phyloP scores from a whole-genome alignment of 345 rosid genomes.

The Populus tremula region DNA sequence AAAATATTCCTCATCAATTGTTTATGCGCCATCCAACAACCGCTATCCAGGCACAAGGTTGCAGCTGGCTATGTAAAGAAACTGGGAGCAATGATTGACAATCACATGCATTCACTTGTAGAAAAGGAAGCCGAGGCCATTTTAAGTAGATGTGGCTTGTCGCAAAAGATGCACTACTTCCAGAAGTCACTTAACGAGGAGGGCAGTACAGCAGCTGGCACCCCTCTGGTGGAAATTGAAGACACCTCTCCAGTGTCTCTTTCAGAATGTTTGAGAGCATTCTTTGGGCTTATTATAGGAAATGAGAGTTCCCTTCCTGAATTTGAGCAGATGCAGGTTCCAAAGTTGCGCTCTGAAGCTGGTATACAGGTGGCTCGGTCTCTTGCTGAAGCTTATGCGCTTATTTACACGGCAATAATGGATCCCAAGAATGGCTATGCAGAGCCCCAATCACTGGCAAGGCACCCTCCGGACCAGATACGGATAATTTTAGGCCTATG shows the following conservation, averaged over 20 bases:
- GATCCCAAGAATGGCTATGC: slow-evolving; percentile 69
- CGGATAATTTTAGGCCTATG: slow-evolving; percentile 88
- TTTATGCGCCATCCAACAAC: slow-evolving; percentile 81
- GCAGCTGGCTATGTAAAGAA: slow-evolving; percentile 71
- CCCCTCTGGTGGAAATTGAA: slow-evolving; percentile 54
- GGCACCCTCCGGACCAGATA: slow-evolving; percentile 95
- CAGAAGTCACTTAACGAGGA: slow-evolving; percentile 36
- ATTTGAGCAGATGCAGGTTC: slow-evolving; percentile 89
- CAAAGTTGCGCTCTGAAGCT: slow-evolving; percentile 83
- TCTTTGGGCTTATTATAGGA: slow-evolving; percentile 82
- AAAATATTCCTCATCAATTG: slow-evolving; percentile 94
- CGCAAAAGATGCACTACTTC: slow-evolving; percentile 65
- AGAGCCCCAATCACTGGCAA: slow-evolving; percentile 79
- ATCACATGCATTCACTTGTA: slow-evolving; percentile 59
- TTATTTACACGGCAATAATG: slow-evolving; percentile 64
- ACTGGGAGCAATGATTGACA: slow-evolving; percentile 68
- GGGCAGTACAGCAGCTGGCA: not conserved
- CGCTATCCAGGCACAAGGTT: slow-evolving; percentile 61
- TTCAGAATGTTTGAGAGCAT: slow-evolving; percentile 72
- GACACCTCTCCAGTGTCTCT: slow-evolving; percentile 62
- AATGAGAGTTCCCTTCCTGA: slow-evolving; percentile 85
- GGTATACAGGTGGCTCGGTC: slow-evolving; percentile 64
- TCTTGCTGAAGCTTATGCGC: slow-evolving; percentile 73
- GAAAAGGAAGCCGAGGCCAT: slow-evolving; percentile 84
- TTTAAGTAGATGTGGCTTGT: slow-evolving; percentile 65